phyloP scores from a whole-genome alignment of 805 yeast species.

The Schwanniomyces sp. region DNA sequence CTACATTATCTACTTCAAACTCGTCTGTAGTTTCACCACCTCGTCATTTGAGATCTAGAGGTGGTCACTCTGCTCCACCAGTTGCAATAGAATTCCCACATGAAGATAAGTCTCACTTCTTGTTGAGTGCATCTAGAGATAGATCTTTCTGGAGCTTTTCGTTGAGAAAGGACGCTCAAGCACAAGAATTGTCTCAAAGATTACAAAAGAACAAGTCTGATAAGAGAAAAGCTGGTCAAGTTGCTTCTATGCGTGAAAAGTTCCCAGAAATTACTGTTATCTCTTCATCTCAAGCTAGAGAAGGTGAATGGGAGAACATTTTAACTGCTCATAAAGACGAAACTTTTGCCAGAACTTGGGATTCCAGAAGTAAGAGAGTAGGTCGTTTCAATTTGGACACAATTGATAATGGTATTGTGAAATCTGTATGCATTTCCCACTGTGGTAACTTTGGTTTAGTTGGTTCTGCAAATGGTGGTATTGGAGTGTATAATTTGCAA shows the following conservation, averaged over 20 bases:
- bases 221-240: slow-evolving; percentile 55
- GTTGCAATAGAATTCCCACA: slow-evolving; percentile 73
- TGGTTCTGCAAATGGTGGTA: slow-evolving; percentile 84
- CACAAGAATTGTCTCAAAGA: slow-evolving; percentile 88
- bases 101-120: slow-evolving; percentile 71
- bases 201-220: slow-evolving; percentile 35
- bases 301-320: slow-evolving; percentile 92
- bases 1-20: slow-evolving; percentile 68
- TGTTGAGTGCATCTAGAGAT: slow-evolving; percentile 86
- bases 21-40: slow-evolving; percentile 80
- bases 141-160: slow-evolving; percentile 89
- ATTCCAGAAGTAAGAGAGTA: slow-evolving; percentile 70
- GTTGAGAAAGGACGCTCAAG: slow-evolving; percentile 92
- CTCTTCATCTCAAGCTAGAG: slow-evolving; percentile 71
- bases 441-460: slow-evolving; percentile 96
- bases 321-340: slow-evolving; percentile 87
- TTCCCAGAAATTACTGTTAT: slow-evolving; percentile 74
- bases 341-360: slow-evolving; percentile 88
- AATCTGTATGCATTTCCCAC: slow-evolving; percentile 74
- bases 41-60: slow-evolving; percentile 86
- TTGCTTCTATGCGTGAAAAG: slow-evolving; percentile 57
- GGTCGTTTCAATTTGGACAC: slow-evolving; percentile 74
- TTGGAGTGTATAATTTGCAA: slow-evolving; percentile 86
- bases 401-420: slow-evolving; percentile 75
- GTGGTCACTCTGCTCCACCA: slow-evolving; percentile 97